Evolutionary conservation across 2,329 filamentous ascomycete genomes (phyloP), one percentile per base, ranked within the genome.

Genomic region (Venturia pyrina): DNA sequence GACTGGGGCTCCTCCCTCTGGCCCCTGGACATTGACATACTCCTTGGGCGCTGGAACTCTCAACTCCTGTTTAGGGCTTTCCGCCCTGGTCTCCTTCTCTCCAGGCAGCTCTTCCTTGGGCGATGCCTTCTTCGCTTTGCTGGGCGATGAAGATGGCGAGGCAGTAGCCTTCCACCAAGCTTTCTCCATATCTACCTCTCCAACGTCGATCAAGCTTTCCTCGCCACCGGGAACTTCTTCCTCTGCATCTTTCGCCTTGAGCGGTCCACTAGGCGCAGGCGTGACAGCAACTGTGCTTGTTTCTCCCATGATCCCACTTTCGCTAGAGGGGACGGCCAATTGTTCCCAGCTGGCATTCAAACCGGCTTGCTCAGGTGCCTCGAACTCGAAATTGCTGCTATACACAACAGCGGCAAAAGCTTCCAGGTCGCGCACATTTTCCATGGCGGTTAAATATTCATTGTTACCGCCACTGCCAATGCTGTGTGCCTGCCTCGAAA

Each of bases 401-500:
- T 95, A 96, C 48, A 96, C 90, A 1, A 96, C 89, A 1, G 91
- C 91, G 1, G 91, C 89, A 74, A 96, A 96, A 0, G 89, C 90
- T 74, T 93, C 89, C 11, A 96, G 81, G 68, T 93, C 89, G 37
- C 83, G 81, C 48, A 93, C 89, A 64, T 82, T 77, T 76, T 96
- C 91, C 82, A 96, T 91, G 48, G 87, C 85, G 71, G 77, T 73
- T n/a, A 82, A 71, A 64, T 82, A 81, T 69, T 81, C 79, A 66
- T 83, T 82, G 43, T 77, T 76, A 7, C 75, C 73, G 8, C 73
- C 78, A 84, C 87, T 75, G 64, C 93, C 93, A 70, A 99, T 96
- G 65, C 82, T 84, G 75, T 96, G 93, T 5, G 93, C 93, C 79
- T 99, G 93, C 70, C 91, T 86, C 48, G 92, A 95, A 71, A 98